phyloP scores from a whole-genome alignment of 1,284 basidiomycete species.

The Apiotrichum montevideense region DNA sequence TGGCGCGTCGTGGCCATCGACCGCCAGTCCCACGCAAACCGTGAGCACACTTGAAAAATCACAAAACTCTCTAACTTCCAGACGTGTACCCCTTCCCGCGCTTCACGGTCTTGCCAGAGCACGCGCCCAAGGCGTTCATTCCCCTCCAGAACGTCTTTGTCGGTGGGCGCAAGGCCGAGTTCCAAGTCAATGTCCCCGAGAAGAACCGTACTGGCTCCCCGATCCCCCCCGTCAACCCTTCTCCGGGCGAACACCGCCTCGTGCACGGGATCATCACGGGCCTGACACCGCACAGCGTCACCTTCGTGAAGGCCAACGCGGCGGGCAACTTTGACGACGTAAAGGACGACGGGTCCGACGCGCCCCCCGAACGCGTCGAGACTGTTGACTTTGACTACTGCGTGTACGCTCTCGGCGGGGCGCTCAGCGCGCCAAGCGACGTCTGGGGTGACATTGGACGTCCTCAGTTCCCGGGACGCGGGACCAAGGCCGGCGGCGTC shows the following conservation, averaged over 20 bases:
- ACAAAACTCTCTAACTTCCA: constrained; percentile 8
- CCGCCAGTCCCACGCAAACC: constrained; percentile 55
- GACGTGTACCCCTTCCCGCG: constrained; percentile 52
- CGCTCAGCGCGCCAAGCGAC: constrained; percentile 42
- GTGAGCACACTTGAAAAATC: constrained; percentile 17
- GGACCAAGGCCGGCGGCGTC: constrained; percentile 35
- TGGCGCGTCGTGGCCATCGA: constrained; percentile 65
- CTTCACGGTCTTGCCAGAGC: constrained; percentile 46
- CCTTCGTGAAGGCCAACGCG: constrained; percentile 42
- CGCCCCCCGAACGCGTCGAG: constrained; percentile 6
- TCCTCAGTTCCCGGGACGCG: constrained; percentile 15
- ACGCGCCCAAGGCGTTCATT: constrained; percentile 56
- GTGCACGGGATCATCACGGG: constrained; percentile 54
- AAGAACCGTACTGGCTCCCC: constrained; percentile 1
- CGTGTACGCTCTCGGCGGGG: constrained; percentile 47
- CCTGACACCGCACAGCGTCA: constrained; percentile 50
- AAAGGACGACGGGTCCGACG: constrained; percentile 9
- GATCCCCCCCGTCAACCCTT: neutral
- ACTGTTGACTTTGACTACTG: constrained; percentile 47
- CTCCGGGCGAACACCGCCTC: constrained; percentile 26
- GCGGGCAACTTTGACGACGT: constrained; percentile 12
- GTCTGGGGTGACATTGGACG: constrained; percentile 31
- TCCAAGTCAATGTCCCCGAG: constrained; percentile 1
- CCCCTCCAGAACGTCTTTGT: constrained; percentile 54
- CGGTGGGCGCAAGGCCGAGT: constrained; percentile 3